Evolutionary conservation across 2,329 filamentous ascomycete genomes (phyloP).

Genomic region (Mycosphaerella sp.): DNA sequence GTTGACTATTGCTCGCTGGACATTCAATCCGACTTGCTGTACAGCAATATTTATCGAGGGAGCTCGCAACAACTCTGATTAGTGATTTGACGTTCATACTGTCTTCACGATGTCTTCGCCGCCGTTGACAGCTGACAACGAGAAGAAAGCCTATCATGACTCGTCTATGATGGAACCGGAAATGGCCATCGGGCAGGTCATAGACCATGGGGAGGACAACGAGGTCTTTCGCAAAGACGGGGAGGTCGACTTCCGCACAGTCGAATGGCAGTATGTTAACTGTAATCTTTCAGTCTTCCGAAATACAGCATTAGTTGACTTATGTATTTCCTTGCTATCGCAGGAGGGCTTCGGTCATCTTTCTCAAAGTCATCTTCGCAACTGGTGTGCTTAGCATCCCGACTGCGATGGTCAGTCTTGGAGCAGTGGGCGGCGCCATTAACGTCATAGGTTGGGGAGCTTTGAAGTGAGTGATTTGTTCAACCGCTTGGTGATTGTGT

Average conservation of each 20-base stretch:
- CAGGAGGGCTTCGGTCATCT: constrained; percentile 45
- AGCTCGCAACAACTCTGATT: not conserved
- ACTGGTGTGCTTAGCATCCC: constrained; percentile 48
- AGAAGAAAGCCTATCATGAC: constrained; percentile 17
- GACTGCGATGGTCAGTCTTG: constrained; percentile 43
- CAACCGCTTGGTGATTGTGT: not conserved
- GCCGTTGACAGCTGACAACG: constrained; percentile 4
- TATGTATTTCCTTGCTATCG: not conserved
- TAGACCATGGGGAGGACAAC: constrained; percentile 32
- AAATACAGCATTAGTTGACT: not conserved
- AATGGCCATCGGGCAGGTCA: constrained; percentile 16
- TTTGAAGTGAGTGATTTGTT: constrained; percentile 25
- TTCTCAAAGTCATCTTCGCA: constrained; percentile 49
- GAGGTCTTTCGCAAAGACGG: constrained; percentile 49
- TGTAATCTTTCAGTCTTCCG: not conserved
- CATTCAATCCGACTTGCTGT: not conserved
- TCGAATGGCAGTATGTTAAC: constrained; percentile 42
- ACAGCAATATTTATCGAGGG: not conserved
- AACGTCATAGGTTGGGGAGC: constrained; percentile 45
- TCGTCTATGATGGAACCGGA: constrained; percentile 6
- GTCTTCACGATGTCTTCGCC: constrained; percentile 5
- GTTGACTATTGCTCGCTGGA: not conserved
- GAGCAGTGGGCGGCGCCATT: constrained; percentile 45
- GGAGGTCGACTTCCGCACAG: constrained; percentile 49
- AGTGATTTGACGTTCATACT: not conserved